Base-by-base conservation (phyloP, 164 flowering plant species). In the Vitis labrusca region DNA sequence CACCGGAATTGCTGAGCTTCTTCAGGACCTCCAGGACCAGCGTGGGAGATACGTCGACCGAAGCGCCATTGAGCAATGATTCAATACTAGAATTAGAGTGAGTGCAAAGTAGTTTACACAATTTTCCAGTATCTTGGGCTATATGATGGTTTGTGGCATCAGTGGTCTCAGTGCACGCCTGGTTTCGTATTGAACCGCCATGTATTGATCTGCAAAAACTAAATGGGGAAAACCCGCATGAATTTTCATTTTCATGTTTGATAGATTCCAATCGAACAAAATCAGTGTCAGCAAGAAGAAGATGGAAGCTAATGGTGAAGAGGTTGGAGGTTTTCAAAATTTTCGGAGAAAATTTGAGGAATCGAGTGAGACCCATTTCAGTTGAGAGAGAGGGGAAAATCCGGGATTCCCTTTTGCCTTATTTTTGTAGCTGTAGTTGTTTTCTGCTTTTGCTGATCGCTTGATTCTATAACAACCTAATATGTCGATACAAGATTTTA, bases 21-120 rank as follows among this genome's bases (percentile, higher is more conserved):
- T 80, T 88, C 69, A 92, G 74, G 11, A 89, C 97, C 69, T 85
- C 86, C 56, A 72, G 73, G 11, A 88, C 93, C 17, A 94, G 76
- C 9, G 50, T 37, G 1, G 88, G 80, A 8, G 89, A 78, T 2
- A 84, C 73, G 37, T 65, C 71, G 9, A 87, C 52, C 2, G 74
- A 67, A 17, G 81, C 79, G 9, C 59, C 27, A 59, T 79, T 68
- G 1, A 93, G 86, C 2, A 70, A 68, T 14, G 74, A 53, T 1
- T 81, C 86, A 6, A 85, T 44, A 61, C 32, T 16, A 3, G 81
- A 67, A 58, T 67, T 47, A 14, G 77, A 61, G 49, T 71, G 75
- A 16, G 64, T 78, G 7, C 82, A 78, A 10, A 90, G 58, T 16
- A 85, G 58, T 60, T 78, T 85, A 64, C 92, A 84, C 71, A 91